These are phyloP conservation scores for Nakazawaea holstii DNA, from an alignment of 805 yeast genomes.

Conservation along the genomic window DNA sequence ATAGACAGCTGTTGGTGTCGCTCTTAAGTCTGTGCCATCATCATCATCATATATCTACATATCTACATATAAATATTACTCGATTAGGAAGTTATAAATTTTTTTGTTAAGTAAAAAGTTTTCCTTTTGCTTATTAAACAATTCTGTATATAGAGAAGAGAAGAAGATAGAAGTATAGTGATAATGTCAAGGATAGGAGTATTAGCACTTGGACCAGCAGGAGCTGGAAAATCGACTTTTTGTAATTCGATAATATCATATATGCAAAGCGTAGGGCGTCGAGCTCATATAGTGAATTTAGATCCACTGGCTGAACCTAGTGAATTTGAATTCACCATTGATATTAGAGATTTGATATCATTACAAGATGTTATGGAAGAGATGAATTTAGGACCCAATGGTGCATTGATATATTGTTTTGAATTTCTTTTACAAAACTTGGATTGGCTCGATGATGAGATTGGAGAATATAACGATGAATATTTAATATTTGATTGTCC, in stretches of 20 bases:
- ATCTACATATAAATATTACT: no score
- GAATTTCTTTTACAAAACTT: slow-evolving; percentile 83
- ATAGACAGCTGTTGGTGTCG: slow-evolving; percentile 35
- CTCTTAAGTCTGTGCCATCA: no score
- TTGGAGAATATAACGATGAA: slow-evolving; percentile 94
- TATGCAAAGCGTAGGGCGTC: slow-evolving; percentile 85
- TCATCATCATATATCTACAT: no score
- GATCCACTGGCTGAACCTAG: slow-evolving; percentile 97
- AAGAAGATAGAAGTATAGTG: not conserved
- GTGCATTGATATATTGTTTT: slow-evolving; percentile 89
- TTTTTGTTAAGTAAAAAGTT: not conserved
- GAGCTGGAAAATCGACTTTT: slow-evolving; percentile 92
- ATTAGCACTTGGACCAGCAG: slow-evolving; percentile 94
- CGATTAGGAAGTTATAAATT: slow-evolving; percentile 9
- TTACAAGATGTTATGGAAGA: slow-evolving; percentile 95
- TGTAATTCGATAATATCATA: slow-evolving; percentile 83
- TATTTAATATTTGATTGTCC: slow-evolving; percentile 94
- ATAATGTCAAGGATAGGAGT: slow-evolving; percentile 93
- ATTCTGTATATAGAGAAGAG: no score
- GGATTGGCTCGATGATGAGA: slow-evolving; percentile 97
- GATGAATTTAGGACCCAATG: slow-evolving; percentile 89
- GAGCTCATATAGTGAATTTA: slow-evolving; percentile 90
- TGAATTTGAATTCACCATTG: slow-evolving; percentile 87
- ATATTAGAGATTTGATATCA: slow-evolving; percentile 85
- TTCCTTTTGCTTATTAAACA: not conserved